A percentile compares a stretch with the other conserved stretches of the same genome.
Evolutionary conservation across 371 early-diverging fungal genomes (phyloP).

Genomic region (Mortierella sp.): DNA sequence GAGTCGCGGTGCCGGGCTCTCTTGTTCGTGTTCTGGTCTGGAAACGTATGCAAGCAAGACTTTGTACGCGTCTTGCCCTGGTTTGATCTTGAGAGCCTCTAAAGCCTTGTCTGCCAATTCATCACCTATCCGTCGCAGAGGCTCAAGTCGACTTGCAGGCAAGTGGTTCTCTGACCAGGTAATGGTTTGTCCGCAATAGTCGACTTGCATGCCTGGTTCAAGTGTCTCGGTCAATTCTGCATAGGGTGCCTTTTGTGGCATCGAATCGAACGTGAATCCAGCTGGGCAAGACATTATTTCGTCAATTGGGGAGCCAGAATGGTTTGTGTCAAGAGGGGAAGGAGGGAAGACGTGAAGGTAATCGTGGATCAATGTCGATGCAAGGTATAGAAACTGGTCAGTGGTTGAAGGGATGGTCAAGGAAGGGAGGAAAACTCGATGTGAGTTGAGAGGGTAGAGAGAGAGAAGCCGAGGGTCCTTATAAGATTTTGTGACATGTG

Average conservation of each 20-base stretch:
- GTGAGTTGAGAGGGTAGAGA: too few species aligned
- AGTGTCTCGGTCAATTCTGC: conserved; percentile 17
- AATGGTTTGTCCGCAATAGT: conserved; percentile 17
- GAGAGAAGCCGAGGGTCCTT: too few species aligned
- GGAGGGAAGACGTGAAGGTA: not conserved
- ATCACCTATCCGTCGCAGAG: conserved; percentile 23
- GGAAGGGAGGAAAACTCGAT: too few species aligned
- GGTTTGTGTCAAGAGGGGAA: too few species aligned
- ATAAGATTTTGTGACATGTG: too few species aligned
- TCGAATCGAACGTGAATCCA: conserved; percentile 16
- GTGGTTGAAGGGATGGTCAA: too few species aligned
- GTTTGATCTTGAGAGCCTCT: conserved; percentile 13
- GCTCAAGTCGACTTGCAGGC: conserved; percentile 26
- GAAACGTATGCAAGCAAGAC: conserved; percentile 15
- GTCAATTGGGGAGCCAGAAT: too few species aligned
- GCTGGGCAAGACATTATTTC: conserved; percentile 34
- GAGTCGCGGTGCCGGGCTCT: conserved; percentile 20
- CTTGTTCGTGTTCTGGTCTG: conserved; percentile 18
- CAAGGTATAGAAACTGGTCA: too few species aligned
- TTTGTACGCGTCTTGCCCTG: conserved; percentile 13
- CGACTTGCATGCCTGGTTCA: conserved; percentile 14
- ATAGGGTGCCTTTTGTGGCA: not conserved
- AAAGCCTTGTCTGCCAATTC: conserved; percentile 19
- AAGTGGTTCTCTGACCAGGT: conserved; percentile 38
- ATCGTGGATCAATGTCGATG: too few species aligned